phyloP scores from a whole-genome alignment of 441 rosid genomes.

The Breynia disticha region DNA sequence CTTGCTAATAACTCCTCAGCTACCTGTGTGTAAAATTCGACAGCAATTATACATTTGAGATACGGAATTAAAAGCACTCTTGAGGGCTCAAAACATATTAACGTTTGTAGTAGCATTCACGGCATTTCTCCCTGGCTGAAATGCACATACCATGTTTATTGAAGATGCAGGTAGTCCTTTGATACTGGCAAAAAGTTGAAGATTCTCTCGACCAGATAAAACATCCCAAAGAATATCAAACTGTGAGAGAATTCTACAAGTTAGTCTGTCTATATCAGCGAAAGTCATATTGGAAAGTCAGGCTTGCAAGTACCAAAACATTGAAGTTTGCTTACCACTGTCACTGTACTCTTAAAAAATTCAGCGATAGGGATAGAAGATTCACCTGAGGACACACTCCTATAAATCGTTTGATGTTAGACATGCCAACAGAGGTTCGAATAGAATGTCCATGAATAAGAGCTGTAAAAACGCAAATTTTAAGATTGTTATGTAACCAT shows the following conservation, averaged over 20 bases:
- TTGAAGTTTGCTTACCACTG: background rate
- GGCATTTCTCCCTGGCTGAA: background rate
- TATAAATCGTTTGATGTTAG: constrained; percentile 62
- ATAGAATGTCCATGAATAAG: constrained; percentile 65
- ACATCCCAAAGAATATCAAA: constrained; percentile 96
- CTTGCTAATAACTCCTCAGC: constrained; percentile 54
- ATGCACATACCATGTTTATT: constrained; percentile 42
- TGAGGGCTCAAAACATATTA: too few relatives aligned
- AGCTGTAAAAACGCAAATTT: constrained; percentile 35
- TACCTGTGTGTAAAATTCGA: constrained; percentile 25
- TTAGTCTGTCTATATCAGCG: constrained; percentile 14
- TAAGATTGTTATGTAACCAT: background rate
- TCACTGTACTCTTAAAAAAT: too few relatives aligned
- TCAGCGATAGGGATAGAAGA: constrained; percentile 6
- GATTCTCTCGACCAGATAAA: constrained; percentile 77
- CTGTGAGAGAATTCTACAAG: constrained; percentile 25
- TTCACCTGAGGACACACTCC: constrained; percentile 96
- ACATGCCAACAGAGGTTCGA: constrained; percentile 75
- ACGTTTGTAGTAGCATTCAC: background rate
- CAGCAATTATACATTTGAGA: constrained; percentile 1
- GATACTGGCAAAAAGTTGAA: constrained; percentile 73
- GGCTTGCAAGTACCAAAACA: background rate
- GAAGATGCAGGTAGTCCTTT: constrained; percentile 67
- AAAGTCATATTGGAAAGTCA: background rate
- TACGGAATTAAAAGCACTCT: too few relatives aligned